Base-by-base conservation (phyloP, 352 stramenopile species). In the Nothophytophthora sp. region DNA sequence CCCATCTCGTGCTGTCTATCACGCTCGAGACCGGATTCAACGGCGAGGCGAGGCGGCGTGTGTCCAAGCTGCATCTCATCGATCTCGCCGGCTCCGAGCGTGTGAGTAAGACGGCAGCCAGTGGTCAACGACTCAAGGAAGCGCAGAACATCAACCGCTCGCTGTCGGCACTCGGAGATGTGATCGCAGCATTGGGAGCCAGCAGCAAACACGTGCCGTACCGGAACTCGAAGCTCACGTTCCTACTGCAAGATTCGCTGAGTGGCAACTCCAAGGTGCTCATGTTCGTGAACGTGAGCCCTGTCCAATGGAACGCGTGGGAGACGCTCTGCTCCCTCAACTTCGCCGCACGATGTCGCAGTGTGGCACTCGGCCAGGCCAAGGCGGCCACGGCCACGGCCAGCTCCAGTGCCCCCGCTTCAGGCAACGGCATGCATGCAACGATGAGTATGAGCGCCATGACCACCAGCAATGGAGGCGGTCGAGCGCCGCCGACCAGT, bases 131-230 rank as follows among this genome's bases (percentile, higher is more conserved):
- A 5, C 65, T 99, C 1, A 98, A 98, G 67, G 96, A 99, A 57
- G 95, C 96, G 15, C 92, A 97, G 48, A 96, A 91, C 59, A 99
- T 99, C 70, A 99, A 99, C 63, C 86, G 90, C 11, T 98, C 88
- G 12, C 71, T 99, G 1, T 96, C 88, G 2, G 90, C 89, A 5
- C 73, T 99, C 7, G 96, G 95, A 5, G 84, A 99, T 53, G 96
- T 99, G 36, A 99, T 99, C 49, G 80, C 95, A 9, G 88, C 95
- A 7, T 79, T 98, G 8, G 85, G 68, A 8, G 63, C 71, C 1
- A 79, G 68, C 37, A 93, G 68, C 52, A 95, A 98, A 59, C 95
- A 99, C 68, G 87, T 99, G 15, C 96, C 95, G 15, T 99, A 98
- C 58, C 86, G 96, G 16, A 96, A 99, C 69, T 98, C 88, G 8